Base-by-base conservation (phyloP, 352 stramenopile genomes). In the Pseudoperonospora humuli region DNA sequence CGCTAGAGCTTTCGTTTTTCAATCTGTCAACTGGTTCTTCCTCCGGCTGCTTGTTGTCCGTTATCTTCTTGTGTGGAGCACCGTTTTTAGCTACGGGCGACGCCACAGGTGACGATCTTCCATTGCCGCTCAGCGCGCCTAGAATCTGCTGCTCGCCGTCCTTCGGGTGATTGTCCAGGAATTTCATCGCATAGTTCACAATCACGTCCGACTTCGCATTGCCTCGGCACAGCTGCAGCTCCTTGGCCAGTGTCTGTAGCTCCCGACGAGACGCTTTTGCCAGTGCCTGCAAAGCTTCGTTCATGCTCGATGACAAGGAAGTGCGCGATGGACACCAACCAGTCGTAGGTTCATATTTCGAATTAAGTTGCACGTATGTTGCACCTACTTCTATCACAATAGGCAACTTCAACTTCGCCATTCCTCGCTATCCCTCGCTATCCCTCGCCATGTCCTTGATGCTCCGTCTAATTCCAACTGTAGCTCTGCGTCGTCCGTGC, bases 181-280 rank as follows among this genome's bases (percentile, higher is more conserved):
- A 79, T 24, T 67, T 32, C 40, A 61, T 45, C 14, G 73, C 52
- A 38, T 77, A 60, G 39, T 66, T 45, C 20, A 77, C 31, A 39
- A 86, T 82, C 28, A 83, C 64, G 32, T 86, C 69, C 11, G 69
- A 81, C 57, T 84, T 84, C 49, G 67, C 65, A 37, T 86, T 86
- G 19, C 60, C 75, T 28, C 62, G 65, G 32, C 75, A 86, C 21
- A 84, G 49, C 51, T 77, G 54, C 38, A 86, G 47, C 50, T 84
- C 70, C 40, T 75, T 77, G 14, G 72, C 75, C 39, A 86, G 56
- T 34, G 60, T 55, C 59, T 86, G 75, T 44, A 86, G 61, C 46
- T 78, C 70, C 10, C 75, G 72, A 32, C 75, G 71, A 24, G 70
- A 80, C 13, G 80, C 70, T 29, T 54, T 53, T 24, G 53, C 36